A percentile compares a stretch with the other conserved stretches of the same genome.
Conservation (phyloP, 148 eudicot species). For the Persicaria maculosa region DNA sequence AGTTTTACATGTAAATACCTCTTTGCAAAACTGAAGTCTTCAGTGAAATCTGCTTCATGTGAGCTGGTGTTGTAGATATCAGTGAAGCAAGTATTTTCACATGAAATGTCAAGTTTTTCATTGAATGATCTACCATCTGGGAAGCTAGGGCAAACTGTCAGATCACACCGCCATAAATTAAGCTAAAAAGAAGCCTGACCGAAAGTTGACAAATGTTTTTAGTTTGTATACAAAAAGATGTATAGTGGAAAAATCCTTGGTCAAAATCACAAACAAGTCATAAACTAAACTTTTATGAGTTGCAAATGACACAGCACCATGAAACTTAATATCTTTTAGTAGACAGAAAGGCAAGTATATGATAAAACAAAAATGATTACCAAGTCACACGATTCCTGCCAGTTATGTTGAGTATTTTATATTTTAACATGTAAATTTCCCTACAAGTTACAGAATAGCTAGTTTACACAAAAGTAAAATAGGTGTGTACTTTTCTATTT, state of each 20-base stretch:
- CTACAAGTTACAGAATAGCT: too few relatives aligned
- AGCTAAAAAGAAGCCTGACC: background rate
- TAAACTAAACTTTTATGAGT: background rate
- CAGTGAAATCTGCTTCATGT: slow-evolving; percentile 2
- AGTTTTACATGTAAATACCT: background rate
- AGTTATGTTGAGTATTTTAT: too few relatives aligned
- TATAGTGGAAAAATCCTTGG: background rate
- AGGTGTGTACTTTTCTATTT: too few relatives aligned
- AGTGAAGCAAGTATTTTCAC: background rate
- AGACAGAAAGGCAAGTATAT: background rate
- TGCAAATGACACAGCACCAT: background rate
- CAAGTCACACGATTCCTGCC: background rate
- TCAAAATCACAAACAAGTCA: background rate
- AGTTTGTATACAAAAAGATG: background rate
- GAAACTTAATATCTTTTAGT: background rate
- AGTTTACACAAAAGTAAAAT: too few relatives aligned
- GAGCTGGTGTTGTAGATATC: background rate
- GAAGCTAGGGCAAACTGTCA: background rate
- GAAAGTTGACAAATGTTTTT: background rate
- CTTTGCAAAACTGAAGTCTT: background rate
- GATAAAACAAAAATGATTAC: background rate
- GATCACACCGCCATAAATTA: background rate
- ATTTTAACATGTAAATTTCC: too few relatives aligned
- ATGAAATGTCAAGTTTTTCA: background rate
- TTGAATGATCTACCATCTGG: background rate